These are phyloP conservation scores for Tetrahymena borealis DNA, from an alignment of 73 alveolate species.

Conservation along the genomic window DNA sequence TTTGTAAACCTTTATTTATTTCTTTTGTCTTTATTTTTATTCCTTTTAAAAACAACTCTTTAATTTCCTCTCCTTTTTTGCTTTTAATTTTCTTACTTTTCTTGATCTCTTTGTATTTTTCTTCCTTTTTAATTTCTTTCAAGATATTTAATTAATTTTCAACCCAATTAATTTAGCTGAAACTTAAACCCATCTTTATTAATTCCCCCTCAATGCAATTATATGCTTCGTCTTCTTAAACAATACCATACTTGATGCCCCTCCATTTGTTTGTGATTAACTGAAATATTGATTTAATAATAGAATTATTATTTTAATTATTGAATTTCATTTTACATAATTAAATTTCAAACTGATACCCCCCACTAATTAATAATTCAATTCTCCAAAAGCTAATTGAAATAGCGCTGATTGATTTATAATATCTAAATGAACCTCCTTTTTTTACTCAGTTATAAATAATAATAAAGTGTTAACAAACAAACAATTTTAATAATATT, in stretches of 20 bases:
- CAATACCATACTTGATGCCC: not conserved
- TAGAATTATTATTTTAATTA: too few relatives aligned
- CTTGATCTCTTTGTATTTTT: not conserved
- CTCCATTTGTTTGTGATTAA: not conserved
- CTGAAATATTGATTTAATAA: too few relatives aligned
- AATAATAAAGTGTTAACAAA: too few relatives aligned
- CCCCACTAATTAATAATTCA: not conserved
- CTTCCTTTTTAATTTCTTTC: not conserved
- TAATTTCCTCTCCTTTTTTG: not conserved
- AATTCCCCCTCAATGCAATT: not conserved
- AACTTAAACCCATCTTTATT: not conserved
- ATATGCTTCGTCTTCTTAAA: not conserved
- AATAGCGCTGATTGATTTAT: too few relatives aligned
- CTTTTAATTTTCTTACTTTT: not conserved
- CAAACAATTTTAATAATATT: too few relatives aligned
- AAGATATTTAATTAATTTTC: not conserved
- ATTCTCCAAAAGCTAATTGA: too few relatives aligned
- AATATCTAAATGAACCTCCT: too few relatives aligned
- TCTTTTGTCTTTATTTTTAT: not conserved
- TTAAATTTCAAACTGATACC: too few relatives aligned
- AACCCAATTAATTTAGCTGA: conserved; percentile 1
- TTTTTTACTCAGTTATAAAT: too few relatives aligned
- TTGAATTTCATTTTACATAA: not conserved
- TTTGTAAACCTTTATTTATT: not conserved
- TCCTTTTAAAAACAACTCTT: not conserved